Evolutionary conservation across 139 green algal genomes (phyloP), one percentile per base, ranked within the genome.

Genomic region (Chlorella sp.): DNA sequence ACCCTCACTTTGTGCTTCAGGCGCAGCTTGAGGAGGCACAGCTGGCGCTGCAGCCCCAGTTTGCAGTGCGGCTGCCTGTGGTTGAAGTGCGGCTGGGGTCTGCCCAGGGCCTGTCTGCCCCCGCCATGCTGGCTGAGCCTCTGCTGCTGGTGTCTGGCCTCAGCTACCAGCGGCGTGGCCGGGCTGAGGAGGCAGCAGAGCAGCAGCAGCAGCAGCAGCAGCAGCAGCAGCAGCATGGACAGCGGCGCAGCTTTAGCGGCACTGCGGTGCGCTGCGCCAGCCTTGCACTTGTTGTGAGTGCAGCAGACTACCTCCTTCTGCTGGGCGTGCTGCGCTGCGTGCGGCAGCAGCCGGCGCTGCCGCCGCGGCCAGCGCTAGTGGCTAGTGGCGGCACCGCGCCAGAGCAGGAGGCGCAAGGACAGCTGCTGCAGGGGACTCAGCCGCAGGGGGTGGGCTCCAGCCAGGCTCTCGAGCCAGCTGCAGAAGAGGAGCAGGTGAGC

Each of bases 311-410:
- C 41, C 54, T 28, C 1, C 40, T 65, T 0, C 8, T 83, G 38
- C 41, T 83, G 17, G 32, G 43, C 36, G 70, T 89, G 48, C 20
- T 84, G 38, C 46, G 73, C 36, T 87, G 81, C 32, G 48, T 60
- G 30, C 36, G n/a, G 20, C 60, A 77, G 60, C 73, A 81, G 22
- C 85, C 85, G 26, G 62, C 74, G 17, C 30, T 89, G 40, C 81
- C 81, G 46, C 38, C 46, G 38, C 36, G 30, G 36, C 48, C 46
- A 19, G 36, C 67, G 36, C 80, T 75, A 3, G 51, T 60, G 9
- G 51, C 51, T 24, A 24, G 51, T 16, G 46, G 46, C 24, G 9
- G 51, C 13, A 11, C 46, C 46, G 22, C 67, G 34, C 34, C 58
- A 8, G 14, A 3, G 77, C 77, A 24, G 76, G 22, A 38, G 26